A percentile compares a stretch with the other conserved stretches of the same genome.
Conservation (phyloP, 1,139 yeast genomes). For the Saccharomyces hybrid region DNA sequence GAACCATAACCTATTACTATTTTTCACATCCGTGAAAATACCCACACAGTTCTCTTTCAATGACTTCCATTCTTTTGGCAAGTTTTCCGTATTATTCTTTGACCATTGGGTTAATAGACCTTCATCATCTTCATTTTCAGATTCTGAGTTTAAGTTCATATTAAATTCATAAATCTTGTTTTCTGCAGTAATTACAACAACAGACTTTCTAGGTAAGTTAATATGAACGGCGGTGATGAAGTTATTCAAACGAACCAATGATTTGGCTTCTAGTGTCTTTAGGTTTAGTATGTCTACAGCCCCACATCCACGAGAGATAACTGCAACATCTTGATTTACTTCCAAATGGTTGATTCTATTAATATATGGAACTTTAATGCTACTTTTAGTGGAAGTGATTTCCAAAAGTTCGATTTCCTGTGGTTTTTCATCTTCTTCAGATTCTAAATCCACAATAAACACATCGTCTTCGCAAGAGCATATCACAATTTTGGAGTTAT, state of each 20-base stretch:
- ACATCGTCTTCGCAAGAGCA: conserved; percentile 64
- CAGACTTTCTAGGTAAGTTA: conserved; percentile 41
- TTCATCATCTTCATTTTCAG: conserved; percentile 9
- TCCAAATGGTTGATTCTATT: conserved; percentile 46
- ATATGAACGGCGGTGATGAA: conserved; percentile 59
- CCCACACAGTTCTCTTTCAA: conserved; percentile 71
- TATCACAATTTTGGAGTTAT: conserved; percentile 43
- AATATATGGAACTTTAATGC: conserved; percentile 31
- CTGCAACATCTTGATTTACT: conserved; percentile 41
- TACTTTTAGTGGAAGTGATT: conserved; percentile 27
- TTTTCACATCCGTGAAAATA: conserved; percentile 40
- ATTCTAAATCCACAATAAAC: conserved; percentile 41
- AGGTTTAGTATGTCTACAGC: conserved; percentile 49
- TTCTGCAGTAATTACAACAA: conserved; percentile 65
- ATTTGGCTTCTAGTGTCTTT: conserved; percentile 19
- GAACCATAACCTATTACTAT: conserved; percentile 56
- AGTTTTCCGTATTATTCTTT: conserved; percentile 58
- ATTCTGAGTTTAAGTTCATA: conserved; percentile 5
- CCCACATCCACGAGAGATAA: conserved; percentile 59
- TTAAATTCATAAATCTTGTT: conserved; percentile 64
- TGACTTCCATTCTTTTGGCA: conserved; percentile 58
- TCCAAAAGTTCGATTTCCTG: conserved; percentile 35
- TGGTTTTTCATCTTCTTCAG: conserved; percentile 38
- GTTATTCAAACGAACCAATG: conserved; percentile 47
- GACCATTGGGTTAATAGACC: conserved; percentile 70